phyloP scores from a whole-genome alignment of 169 alveolate species.

The Eimeria falciformis region DNA sequence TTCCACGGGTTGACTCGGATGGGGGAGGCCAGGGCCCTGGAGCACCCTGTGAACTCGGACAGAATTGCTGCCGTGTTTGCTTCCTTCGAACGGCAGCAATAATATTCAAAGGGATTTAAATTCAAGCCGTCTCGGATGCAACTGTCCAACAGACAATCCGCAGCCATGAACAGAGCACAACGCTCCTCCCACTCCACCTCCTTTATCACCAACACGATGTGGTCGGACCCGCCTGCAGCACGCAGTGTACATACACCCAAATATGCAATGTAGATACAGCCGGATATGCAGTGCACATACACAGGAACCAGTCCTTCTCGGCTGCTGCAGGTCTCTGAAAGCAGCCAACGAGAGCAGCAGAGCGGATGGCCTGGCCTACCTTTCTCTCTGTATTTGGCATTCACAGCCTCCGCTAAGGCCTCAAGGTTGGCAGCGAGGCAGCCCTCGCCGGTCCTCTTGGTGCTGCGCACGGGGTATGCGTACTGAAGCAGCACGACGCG shows the following conservation, averaged over 20 bases:
- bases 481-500: constrained; percentile 60
- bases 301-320: too few relatives aligned
- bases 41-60: constrained; percentile 88
- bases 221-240: not conserved
- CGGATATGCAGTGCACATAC: too few relatives aligned
- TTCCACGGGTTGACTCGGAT: constrained; percentile 89
- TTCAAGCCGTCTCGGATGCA: constrained; percentile 89
- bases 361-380: too few relatives aligned
- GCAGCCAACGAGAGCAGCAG: too few relatives aligned
- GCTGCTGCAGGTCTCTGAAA: too few relatives aligned
- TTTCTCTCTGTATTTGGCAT: constrained; percentile 11
- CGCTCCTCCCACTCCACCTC: constrained; percentile 73
- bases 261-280: too few relatives aligned
- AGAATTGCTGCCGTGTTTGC: constrained; percentile 81
- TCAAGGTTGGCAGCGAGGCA: constrained; percentile 14
- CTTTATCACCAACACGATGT: constrained; percentile 49
- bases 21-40: constrained; percentile 85
- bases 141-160: constrained; percentile 88
- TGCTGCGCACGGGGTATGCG: constrained; percentile 74
- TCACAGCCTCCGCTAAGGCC: constrained; percentile 4
- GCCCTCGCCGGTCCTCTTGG: not conserved
- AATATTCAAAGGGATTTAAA: constrained; percentile 78
- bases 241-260: too few relatives aligned
- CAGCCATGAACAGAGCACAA: constrained; percentile 83
- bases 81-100: constrained; percentile 78